Base-by-base conservation (phyloP, 169 alveolate species). In the Eimeria sp. region DNA sequence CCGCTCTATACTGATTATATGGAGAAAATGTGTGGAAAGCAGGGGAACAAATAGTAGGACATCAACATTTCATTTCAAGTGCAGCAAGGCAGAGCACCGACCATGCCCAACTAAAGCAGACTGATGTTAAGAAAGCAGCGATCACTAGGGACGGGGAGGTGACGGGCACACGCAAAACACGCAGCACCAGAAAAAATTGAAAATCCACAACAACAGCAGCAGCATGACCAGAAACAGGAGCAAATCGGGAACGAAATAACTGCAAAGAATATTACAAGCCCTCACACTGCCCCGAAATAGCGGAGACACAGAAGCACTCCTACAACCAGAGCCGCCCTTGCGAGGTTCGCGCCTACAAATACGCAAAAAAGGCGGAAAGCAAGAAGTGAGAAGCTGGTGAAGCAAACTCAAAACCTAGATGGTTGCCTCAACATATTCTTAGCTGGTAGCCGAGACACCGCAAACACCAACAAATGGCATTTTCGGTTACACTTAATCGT, bases 261-360 rank as follows among this genome's bases (percentile, higher is more conserved):
- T 22, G 20, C 34, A 20, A 13, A 47, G 13, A 43, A 76, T 34
- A 43, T 13, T 14, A 7, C 5, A 47, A 76, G n/a, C 34, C 30
- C 90, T 82, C 49, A 82, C 90, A 49, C 45, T 40, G 90, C 90
- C 72, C 90, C 90, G 7, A 82, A 82, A 30, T 82, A 82, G 51
- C 90, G 90, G 25, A 82, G 90, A 54, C 72, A 82, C 45, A 34
- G 30, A 16, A 82, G 49, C 54, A n/a, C 45, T n/a, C 63, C 90
- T n/a, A 82, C 51, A 1, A 82, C 49, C 18, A 82, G 73, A 9
- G 25, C 43, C 49, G 72, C 90, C 72, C 90, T 25, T n/a, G 13
- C 13, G n/a, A 49, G 9, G 45, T 82, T 82, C 30, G 73, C 45
- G 72, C 90, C 90, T 82, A 10, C 73, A 27, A 27, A 72, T 11